Evolutionary conservation across 2,329 filamentous ascomycete genomes (phyloP).

Genomic region (Neonectria coccinea): DNA sequence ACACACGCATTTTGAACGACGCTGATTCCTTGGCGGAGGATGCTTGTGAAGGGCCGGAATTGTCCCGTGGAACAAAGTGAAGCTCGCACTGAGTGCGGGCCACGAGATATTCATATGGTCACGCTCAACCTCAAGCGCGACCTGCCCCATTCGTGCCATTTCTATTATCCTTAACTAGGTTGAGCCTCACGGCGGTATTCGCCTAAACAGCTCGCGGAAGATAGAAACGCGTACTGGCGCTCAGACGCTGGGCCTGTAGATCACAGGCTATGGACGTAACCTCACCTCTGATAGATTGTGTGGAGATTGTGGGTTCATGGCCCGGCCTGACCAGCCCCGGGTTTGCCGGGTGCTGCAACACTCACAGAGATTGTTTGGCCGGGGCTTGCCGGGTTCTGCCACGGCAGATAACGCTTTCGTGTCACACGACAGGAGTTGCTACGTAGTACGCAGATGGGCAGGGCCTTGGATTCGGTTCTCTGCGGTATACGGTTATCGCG

Average conservation of each 20-base stretch:
- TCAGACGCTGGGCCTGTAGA: background rate
- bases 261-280: background rate
- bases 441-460: background rate
- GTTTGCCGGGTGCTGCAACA: background rate
- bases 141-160: background rate
- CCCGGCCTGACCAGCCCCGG: background rate
- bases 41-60: background rate
- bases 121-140: background rate
- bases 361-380: background rate
- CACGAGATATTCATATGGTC: background rate
- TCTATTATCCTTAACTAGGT: background rate
- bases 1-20: constrained; percentile 14
- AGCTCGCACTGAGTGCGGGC: background rate
- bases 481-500: constrained; percentile 5
- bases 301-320: background rate
- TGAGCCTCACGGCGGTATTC: background rate
- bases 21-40: background rate
- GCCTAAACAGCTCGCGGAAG: background rate
- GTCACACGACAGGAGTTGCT: background rate
- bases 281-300: background rate
- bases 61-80: background rate
- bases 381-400: background rate
- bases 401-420: background rate
- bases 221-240: background rate
- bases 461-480: background rate